Evolutionary conservation across 1,139 yeast genomes (phyloP).

Genomic region (Suhomyces guaymorum): DNA sequence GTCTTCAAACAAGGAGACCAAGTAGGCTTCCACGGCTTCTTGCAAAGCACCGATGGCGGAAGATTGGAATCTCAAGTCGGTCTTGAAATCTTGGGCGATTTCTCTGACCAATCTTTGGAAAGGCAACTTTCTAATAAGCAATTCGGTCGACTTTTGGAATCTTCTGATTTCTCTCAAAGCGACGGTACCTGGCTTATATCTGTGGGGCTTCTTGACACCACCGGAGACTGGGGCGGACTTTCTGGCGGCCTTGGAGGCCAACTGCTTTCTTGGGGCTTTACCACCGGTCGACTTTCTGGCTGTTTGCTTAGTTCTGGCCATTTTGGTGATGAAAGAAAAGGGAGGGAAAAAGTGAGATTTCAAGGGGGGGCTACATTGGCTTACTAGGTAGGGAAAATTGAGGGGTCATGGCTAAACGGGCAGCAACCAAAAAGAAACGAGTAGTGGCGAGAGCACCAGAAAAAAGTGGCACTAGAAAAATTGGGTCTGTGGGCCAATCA

Average conservation of each 20-base stretch:
- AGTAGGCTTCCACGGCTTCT: slow-evolving; percentile 55
- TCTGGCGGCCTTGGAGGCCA: slow-evolving; percentile 56
- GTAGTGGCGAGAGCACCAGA: slow-evolving; percentile 2
- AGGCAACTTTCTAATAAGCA: slow-evolving; percentile 54
- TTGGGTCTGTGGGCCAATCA: slow-evolving; percentile 8
- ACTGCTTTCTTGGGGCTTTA: slow-evolving; percentile 56
- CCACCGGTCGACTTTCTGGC: slow-evolving; percentile 58
- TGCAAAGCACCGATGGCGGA: slow-evolving; percentile 56
- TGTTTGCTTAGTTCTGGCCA: slow-evolving; percentile 58
- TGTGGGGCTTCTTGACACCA: slow-evolving; percentile 56
- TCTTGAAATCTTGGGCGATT: slow-evolving; percentile 51
- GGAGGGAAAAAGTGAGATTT: slow-evolving; percentile 10
- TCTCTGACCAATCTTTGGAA: slow-evolving; percentile 53
- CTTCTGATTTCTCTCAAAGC: slow-evolving; percentile 58
- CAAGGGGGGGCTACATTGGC: slow-evolving; percentile 10
- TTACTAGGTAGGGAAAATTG: neutral
- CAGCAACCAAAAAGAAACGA: slow-evolving; percentile 12
- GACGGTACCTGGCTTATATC: slow-evolving; percentile 58
- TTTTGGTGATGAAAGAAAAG: slow-evolving; percentile 17
- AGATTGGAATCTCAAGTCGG: slow-evolving; percentile 54
- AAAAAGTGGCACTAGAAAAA: slow-evolving; percentile 3
- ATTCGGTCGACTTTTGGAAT: slow-evolving; percentile 54
- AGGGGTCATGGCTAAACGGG: slow-evolving; percentile 9
- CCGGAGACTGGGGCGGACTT: slow-evolving; percentile 55
- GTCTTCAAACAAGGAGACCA: slow-evolving; percentile 53